These are phyloP conservation scores for Oryza punctata DNA, from an alignment of 176 grass and related monocot species.

Conservation along the genomic window DNA sequence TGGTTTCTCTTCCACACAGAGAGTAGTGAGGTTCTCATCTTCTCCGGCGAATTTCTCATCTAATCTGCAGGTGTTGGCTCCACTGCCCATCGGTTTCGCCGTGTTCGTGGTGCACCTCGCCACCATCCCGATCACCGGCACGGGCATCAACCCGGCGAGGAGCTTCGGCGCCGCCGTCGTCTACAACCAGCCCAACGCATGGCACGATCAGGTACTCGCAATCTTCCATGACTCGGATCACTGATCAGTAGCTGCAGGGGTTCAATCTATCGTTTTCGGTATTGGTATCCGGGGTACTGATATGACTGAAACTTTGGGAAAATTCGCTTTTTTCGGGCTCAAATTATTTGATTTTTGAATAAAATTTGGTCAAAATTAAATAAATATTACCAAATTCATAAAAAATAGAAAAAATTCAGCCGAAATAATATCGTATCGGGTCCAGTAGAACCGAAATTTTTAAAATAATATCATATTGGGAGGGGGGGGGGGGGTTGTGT, in stretches of 20 bases:
- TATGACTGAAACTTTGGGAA: too few relatives aligned
- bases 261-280: too few relatives aligned
- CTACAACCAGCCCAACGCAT: conserved; percentile 37
- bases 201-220: conserved; percentile 28
- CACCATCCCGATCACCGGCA: conserved; percentile 40
- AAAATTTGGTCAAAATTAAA: too few relatives aligned
- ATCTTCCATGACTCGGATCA: neutral
- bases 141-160: conserved; percentile 42
- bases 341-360: too few relatives aligned
- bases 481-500: too few relatives aligned
- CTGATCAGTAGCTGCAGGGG: neutral
- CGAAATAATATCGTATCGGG: too few relatives aligned
- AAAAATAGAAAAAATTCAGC: too few relatives aligned
- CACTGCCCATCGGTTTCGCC: conserved; percentile 36
- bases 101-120: conserved; percentile 42
- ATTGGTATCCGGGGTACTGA: too few relatives aligned
- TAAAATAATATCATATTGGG: too few relatives aligned
- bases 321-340: too few relatives aligned
- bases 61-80: conserved; percentile 15
- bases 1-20: neutral
- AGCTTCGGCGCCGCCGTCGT: conserved; percentile 42
- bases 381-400: too few relatives aligned
- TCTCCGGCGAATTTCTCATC: neutral
- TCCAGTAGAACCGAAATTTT: too few relatives aligned
- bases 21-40: neutral